Conservation (phyloP, 257 asterid genomes). For the Mentha longifolia region DNA sequence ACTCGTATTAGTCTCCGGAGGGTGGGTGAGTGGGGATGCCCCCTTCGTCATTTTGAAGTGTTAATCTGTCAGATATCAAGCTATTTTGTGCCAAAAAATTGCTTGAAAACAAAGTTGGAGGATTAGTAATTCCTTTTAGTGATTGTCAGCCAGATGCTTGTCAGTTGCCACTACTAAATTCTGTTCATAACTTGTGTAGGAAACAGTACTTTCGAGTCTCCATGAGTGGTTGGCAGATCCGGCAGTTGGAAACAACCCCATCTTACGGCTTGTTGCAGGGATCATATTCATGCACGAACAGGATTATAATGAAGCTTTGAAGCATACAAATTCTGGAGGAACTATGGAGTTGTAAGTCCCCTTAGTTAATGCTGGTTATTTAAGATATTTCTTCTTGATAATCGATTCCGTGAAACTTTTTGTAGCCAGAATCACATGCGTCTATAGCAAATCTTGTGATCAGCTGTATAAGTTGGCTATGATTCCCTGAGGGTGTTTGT, state of each 20-base stretch:
- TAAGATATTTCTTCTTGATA: constrained; percentile 9
- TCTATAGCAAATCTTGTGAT: not conserved
- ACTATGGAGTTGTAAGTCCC: constrained; percentile 92
- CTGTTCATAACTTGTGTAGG: constrained; percentile 51
- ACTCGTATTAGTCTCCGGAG: not conserved
- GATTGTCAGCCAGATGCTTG: constrained; percentile 24
- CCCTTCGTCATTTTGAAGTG: not conserved
- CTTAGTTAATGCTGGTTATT: constrained; percentile 12
- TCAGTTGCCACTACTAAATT: constrained; percentile 12
- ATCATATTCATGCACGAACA: constrained; percentile 85
- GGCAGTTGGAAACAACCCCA: constrained; percentile 87
- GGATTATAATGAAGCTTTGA: constrained; percentile 91
- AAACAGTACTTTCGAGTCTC: constrained; percentile 66
- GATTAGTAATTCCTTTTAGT: constrained; percentile 16
- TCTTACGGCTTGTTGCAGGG: constrained; percentile 85
- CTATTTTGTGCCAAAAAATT: not conserved
- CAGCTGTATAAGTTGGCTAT: not conserved
- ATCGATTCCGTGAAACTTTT: not conserved
- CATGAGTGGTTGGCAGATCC: constrained; percentile 89
- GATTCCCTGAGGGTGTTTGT: not conserved
- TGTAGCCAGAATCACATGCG: not conserved
- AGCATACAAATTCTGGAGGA: constrained; percentile 91
- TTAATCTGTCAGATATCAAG: not conserved
- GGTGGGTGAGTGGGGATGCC: not conserved
- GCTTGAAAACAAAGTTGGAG: constrained; percentile 20